A percentile compares a stretch with the other conserved stretches of the same genome.
phyloP scores from a whole-genome alignment of 108 stramenopile species.

The Nannochloropsis salina region DNA sequence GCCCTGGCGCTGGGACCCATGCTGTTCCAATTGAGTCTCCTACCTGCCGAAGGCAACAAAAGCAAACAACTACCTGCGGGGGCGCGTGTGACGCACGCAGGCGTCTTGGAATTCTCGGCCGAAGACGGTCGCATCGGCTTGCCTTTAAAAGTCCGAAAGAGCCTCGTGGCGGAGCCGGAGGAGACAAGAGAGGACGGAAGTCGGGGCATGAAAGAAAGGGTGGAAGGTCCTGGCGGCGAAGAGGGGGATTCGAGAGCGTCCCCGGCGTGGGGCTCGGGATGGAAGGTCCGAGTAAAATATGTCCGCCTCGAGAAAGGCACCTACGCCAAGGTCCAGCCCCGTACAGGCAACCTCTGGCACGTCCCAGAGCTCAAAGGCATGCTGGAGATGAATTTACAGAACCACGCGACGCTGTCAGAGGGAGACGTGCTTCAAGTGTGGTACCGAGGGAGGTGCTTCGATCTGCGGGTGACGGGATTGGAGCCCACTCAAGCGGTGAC shows the following conservation, averaged over 20 bases:
- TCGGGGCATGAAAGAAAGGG: not conserved
- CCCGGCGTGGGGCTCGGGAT: constrained; percentile 18
- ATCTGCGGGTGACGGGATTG: constrained; percentile 28
- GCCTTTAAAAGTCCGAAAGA: constrained; percentile 35
- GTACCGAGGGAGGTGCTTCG: constrained; percentile 40
- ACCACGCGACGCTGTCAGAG: constrained; percentile 37
- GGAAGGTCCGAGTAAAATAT: constrained; percentile 27
- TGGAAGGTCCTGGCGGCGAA: not conserved
- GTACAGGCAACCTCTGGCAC: constrained; percentile 38
- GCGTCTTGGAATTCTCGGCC: constrained; percentile 40
- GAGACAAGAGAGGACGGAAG: not conserved
- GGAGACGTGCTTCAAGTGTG: constrained; percentile 41
- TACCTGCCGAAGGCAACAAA: not conserved
- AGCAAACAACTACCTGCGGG: not conserved
- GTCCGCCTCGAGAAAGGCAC: constrained; percentile 36
- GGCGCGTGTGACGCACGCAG: constrained; percentile 28
- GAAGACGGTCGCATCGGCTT: constrained; percentile 43
- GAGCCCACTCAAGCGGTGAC: constrained; percentile 27
- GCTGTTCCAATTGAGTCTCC: constrained; percentile 34
- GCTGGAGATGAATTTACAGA: constrained; percentile 42
- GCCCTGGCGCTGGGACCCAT: constrained; percentile 41
- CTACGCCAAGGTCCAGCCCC: constrained; percentile 36
- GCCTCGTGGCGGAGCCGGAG: constrained; percentile 28
- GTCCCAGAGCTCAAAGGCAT: constrained; percentile 42
- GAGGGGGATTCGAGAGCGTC: not conserved